phyloP scores from a whole-genome alignment of 2,329 filamentous ascomycete genomes.

The Rhinocladiella similis region DNA sequence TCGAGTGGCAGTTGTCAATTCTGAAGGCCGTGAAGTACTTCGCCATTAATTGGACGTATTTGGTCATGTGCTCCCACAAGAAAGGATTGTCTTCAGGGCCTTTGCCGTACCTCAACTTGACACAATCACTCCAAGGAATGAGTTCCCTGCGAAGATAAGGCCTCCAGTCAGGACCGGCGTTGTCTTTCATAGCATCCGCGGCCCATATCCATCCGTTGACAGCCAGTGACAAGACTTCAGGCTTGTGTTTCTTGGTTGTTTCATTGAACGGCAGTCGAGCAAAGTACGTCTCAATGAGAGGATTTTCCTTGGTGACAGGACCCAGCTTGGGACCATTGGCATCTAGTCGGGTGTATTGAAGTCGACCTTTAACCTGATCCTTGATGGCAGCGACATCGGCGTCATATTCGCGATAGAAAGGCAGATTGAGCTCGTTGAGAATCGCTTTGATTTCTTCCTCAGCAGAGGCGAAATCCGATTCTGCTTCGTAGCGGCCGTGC shows the following conservation, averaged over 20 bases:
- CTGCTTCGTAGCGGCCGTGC: slow-evolving; percentile 66
- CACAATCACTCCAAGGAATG: slow-evolving; percentile 97
- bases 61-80: slow-evolving; percentile 93
- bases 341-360: slow-evolving; percentile 93
- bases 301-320: slow-evolving; percentile 71
- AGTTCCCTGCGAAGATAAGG: slow-evolving; percentile 96
- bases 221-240: slow-evolving; percentile 75
- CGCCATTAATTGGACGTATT: slow-evolving; percentile 87
- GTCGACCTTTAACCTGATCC: slow-evolving; percentile 88
- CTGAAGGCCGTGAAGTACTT: slow-evolving; percentile 94
- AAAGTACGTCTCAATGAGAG: slow-evolving; percentile 92
- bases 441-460: slow-evolving; percentile 59
- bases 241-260: slow-evolving; percentile 72
- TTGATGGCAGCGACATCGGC: slow-evolving; percentile 77
- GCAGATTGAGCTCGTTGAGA: slow-evolving; percentile 80
- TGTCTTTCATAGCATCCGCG: slow-evolving; percentile 89
- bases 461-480: slow-evolving; percentile 44
- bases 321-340: slow-evolving; percentile 86
- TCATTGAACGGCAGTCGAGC: slow-evolving; percentile 81
- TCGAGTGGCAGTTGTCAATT: slow-evolving; percentile 98
- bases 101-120: slow-evolving; percentile 88
- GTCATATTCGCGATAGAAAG: slow-evolving; percentile 91
- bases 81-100: slow-evolving; percentile 83
- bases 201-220: slow-evolving; percentile 99
- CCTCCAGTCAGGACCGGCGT: slow-evolving; percentile 82